Evolutionary conservation across 352 stramenopile species (phyloP).

Genomic region (Globisporangium irregulare): DNA sequence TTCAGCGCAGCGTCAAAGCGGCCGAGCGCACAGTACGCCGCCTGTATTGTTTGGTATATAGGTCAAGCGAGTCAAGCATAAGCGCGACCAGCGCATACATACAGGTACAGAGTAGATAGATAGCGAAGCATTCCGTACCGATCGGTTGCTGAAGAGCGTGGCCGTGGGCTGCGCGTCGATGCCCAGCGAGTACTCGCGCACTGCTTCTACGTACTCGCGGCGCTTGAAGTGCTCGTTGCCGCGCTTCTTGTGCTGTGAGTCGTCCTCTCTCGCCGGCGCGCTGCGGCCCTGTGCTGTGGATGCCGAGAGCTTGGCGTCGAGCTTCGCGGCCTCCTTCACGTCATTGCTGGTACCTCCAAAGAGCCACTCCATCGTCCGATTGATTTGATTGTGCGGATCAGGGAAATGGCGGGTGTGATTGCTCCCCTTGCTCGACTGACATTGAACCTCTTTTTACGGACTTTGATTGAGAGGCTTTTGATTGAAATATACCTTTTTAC

Average conservation of each 20-base stretch:
- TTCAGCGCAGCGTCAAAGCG: slow-evolving; percentile 43
- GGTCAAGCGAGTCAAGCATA: background rate
- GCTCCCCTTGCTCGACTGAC: background rate
- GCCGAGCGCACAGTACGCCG: slow-evolving; percentile 62
- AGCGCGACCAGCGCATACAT: background rate
- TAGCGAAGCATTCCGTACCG: slow-evolving; percentile 19
- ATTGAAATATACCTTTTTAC: background rate
- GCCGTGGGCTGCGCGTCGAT: slow-evolving; percentile 51
- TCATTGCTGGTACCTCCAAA: slow-evolving; percentile 27
- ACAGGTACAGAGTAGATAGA: background rate
- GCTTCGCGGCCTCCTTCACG: slow-evolving; percentile 19
- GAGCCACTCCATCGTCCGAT: slow-evolving; percentile 52
- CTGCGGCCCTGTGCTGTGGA: slow-evolving; percentile 63
- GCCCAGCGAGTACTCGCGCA: slow-evolving; percentile 60
- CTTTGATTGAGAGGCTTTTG: background rate
- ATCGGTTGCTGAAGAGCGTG: slow-evolving; percentile 80
- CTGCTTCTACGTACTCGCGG: slow-evolving; percentile 50
- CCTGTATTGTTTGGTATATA: slow-evolving; percentile 14
- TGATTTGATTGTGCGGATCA: background rate
- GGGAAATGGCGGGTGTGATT: background rate
- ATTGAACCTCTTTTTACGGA: background rate
- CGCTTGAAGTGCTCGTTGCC: slow-evolving; percentile 68
- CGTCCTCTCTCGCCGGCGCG: slow-evolving; percentile 55
- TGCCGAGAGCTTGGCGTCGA: slow-evolving; percentile 47
- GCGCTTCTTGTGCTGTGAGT: slow-evolving; percentile 60